Evolutionary conservation across 2,329 filamentous ascomycete genomes (phyloP), one percentile per base, ranked within the genome.

Genomic region (Pezicula carpinea): DNA sequence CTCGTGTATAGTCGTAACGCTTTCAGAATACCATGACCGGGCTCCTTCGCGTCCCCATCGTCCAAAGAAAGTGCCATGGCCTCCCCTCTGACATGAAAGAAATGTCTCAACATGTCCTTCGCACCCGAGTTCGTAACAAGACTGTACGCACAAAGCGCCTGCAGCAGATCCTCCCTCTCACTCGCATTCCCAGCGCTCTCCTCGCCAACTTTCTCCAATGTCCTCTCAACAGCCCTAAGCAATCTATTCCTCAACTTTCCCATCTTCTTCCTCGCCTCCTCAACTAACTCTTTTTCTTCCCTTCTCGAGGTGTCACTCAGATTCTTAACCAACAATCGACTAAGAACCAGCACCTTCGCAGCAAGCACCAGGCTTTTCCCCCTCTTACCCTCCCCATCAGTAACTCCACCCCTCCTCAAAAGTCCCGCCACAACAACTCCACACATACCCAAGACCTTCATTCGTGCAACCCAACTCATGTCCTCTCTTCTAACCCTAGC

Each of bases 91-190:
- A 90, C 77, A 43, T 82, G 76, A 42, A 95, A 75, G 58, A 96
- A 92, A 66, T 93, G 83, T 6, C 80, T 74, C 44, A 96, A 67
- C 1, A 89, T 85, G 62, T 96, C 90, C 48, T 79, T 82, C 0
- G 88, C 82, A 0, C 89, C 87, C 0, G 86, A 89, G 59, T 81
- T 95, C 3, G 86, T 90, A 1, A 83, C 81, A 43, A 97, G 73
- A 51, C 89, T 90, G 63, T 90, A 91, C 0, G 91, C 90, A 47
- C 83, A 87, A 55, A 96, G 74, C 1, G 85, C 82, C 56, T 89
- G 84, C 11, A 92, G 71, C 14, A 93, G 74, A 26, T 64, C 66
- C 3, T 71, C 67, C 31, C 65, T 62, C 18, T 78, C 72, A 50
- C 73, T 59, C 56, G 74, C 55, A 3, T 14, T 18, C 50, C 64